Base-by-base conservation (phyloP, 1,284 basidiomycete species). In the Peniophora sp. region DNA sequence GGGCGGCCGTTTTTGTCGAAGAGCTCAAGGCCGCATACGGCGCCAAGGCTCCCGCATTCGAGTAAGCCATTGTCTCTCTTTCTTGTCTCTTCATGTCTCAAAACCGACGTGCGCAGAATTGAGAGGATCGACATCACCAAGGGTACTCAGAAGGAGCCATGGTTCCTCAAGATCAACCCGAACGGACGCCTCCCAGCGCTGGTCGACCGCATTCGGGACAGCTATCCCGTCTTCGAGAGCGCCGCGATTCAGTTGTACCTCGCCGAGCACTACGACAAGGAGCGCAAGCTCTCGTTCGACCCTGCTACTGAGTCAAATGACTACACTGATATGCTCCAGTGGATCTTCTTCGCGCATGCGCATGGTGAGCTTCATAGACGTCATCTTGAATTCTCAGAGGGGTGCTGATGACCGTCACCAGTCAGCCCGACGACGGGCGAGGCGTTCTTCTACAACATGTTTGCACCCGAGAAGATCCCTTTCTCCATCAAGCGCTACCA, bases 171-270 rank as follows among this genome's bases (percentile, higher is more conserved):
- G 42, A 70, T 83, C 62, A 81, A 81, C 68, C 80, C 80, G 6
- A 83, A 83, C 62, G 80, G 79, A 1, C 68, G 78, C 44, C 81
- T 81, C 58, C 80, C 80, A 3, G 73, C 73, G 8, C 61, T 78
- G 50, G 62, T 70, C 37, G 70, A 75, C 59, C 66, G 27, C 27
- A 6, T 12, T 6, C 39, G n/a, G 6, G 15, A 41, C n/a, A 15
- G 15, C 39, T 41, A 8, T 15, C 39, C 6, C 15, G 20, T 41
- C 5, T 17, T 41, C n/a, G 86, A 90, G 66, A 79, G 77, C 2
- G 76, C 78, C 24, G 80, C 81, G 17, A 85, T 88, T 57, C 60
- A 85, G 46, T 64, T 85, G 11, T 88, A 87, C 65, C 69, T 88
- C 41, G 71, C 69, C 12, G 75, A 83, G 56, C 74, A 77, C 55